Conservation (phyloP, 2,329 filamentous ascomycete species). For the Apiospora marii region DNA sequence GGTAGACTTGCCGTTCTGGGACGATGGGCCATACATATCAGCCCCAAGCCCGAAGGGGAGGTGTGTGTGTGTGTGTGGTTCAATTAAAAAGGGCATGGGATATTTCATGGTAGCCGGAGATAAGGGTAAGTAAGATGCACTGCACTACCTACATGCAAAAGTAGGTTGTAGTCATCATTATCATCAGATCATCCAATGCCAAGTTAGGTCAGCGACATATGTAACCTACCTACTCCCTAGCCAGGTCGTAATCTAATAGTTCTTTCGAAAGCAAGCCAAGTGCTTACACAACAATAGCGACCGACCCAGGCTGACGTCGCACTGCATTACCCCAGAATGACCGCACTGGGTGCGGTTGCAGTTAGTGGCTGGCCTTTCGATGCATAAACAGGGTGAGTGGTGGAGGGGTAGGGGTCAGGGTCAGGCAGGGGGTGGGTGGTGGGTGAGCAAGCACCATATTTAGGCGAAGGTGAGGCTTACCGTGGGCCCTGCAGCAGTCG, state of each 20-base stretch:
- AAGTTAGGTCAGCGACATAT: constrained; percentile 2
- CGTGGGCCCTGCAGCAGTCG: background rate
- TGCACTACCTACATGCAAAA: background rate
- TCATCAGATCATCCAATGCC: constrained; percentile 4
- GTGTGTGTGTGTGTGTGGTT: background rate
- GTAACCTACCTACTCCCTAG: background rate
- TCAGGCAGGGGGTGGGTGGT: background rate
- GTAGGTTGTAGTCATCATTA: background rate
- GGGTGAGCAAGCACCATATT: background rate
- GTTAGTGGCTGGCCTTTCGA: background rate
- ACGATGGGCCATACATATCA: background rate
- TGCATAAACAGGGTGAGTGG: background rate
- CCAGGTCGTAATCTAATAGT: background rate
- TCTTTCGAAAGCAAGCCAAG: background rate
- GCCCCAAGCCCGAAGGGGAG: background rate
- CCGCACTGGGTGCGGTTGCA: background rate
- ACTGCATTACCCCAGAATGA: constrained; percentile 16
- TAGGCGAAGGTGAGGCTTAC: background rate
- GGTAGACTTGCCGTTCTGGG: background rate
- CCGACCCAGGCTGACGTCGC: background rate
- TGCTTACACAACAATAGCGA: constrained; percentile 1
- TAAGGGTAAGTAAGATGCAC: background rate
- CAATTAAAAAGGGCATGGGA: background rate
- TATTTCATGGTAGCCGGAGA: background rate
- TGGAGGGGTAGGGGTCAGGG: background rate